These are phyloP conservation scores for Podaxis sp. DNA, from an alignment of 768 basidiomycete species.

Conservation along the genomic window DNA sequence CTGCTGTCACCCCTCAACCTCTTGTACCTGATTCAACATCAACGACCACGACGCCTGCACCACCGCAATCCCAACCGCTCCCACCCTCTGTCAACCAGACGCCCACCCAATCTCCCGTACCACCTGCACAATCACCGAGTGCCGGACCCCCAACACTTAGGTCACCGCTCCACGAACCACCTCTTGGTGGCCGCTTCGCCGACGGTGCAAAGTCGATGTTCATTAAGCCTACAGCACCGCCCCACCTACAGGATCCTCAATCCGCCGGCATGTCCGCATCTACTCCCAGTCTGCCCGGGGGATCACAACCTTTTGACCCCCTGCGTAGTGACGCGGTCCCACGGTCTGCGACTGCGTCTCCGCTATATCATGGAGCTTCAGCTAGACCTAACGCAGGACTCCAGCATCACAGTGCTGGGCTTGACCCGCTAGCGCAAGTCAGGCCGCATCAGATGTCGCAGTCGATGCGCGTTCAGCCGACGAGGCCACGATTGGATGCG, in stretches of 20 bases:
- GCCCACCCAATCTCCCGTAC: constrained; percentile 18
- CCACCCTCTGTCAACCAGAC: neutral
- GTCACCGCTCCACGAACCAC: constrained; percentile 42
- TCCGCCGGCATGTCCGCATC: constrained; percentile 35
- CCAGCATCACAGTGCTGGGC: constrained; percentile 26
- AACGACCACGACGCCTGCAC: constrained; percentile 23
- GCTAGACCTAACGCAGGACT: constrained; percentile 22
- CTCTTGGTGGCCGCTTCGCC: constrained; percentile 62
- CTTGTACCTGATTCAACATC: constrained; percentile 15
- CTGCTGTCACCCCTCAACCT: neutral
- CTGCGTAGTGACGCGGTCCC: constrained; percentile 35
- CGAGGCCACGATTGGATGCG: constrained; percentile 76
- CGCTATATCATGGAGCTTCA: constrained; percentile 27
- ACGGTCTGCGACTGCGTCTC: constrained; percentile 28
- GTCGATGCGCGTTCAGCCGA: constrained; percentile 73
- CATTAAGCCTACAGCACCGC: constrained; percentile 48
- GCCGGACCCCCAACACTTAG: constrained; percentile 55
- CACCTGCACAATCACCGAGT: constrained; percentile 38
- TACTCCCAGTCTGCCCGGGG: constrained; percentile 26
- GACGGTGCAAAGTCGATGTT: constrained; percentile 86
- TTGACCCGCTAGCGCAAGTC: constrained; percentile 68
- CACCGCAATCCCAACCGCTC: constrained; percentile 23
- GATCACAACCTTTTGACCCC: constrained; percentile 33
- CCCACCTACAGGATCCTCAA: constrained; percentile 32
- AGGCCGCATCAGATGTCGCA: constrained; percentile 65